A percentile compares a stretch with the other conserved stretches of the same genome.
These are phyloP conservation scores for Penicillium sp. DNA, from an alignment of 2,329 filamentous ascomycete genomes.

Conservation along the genomic window DNA sequence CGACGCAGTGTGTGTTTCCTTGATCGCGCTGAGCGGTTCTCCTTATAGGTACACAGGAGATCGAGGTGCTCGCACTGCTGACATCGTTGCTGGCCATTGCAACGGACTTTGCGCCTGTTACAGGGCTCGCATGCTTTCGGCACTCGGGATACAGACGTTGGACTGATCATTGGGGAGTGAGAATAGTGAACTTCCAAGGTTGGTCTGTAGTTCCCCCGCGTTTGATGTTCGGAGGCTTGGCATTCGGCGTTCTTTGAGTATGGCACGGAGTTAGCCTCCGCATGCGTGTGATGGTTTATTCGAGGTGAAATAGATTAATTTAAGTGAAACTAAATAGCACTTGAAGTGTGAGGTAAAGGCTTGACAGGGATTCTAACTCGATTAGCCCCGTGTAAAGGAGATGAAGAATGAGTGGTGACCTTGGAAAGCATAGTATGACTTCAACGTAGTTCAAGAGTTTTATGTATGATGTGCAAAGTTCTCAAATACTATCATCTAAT, in stretches of 20 bases:
- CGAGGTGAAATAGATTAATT: background rate
- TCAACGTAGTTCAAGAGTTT: too few relatives aligned
- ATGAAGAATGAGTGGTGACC: background rate
- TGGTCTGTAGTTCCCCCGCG: slow-evolving; percentile 6
- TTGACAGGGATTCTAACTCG: background rate
- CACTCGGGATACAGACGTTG: slow-evolving; percentile 9
- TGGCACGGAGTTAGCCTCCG: background rate
- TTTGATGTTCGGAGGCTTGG: slow-evolving; percentile 5
- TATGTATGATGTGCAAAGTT: background rate
- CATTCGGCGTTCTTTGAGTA: background rate
- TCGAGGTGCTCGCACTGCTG: slow-evolving; percentile 47
- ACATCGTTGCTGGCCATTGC: slow-evolving; percentile 49
- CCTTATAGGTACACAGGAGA: slow-evolving; percentile 49
- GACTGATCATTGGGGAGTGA: slow-evolving; percentile 1
- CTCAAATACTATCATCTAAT: background rate
- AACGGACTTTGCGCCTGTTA: slow-evolving; percentile 49
- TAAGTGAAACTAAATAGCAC: background rate
- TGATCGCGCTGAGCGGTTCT: slow-evolving; percentile 30
- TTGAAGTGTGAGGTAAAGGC: background rate
- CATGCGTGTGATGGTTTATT: background rate
- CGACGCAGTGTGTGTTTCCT: slow-evolving; percentile 41
- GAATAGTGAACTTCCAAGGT: background rate
- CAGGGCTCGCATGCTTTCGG: slow-evolving; percentile 49
- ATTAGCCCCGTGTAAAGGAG: background rate
- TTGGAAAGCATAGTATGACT: background rate